Percentiles rank a stretch among this genome's conserved stretches.
Conservation (phyloP, 2,329 filamentous ascomycete species). For the Colletotrichum paranaense region DNA sequence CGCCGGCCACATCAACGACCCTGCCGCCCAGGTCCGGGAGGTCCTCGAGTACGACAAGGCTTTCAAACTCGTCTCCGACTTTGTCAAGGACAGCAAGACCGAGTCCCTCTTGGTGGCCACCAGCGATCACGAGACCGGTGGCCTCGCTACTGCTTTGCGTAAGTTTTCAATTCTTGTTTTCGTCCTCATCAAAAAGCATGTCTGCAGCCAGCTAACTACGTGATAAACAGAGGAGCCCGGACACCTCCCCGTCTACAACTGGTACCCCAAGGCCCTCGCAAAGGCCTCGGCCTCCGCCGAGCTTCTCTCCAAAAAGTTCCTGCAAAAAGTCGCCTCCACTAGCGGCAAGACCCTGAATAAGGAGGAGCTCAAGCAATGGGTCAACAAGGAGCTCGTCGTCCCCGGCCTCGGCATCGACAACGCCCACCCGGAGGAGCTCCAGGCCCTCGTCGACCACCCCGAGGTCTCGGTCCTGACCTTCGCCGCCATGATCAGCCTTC, state of each 20-base stretch:
- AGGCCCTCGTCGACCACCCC: conserved; percentile 69
- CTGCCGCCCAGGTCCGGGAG: conserved; percentile 87
- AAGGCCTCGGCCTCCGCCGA: conserved; percentile 82
- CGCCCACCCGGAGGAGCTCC: conserved; percentile 77
- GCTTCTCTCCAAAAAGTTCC: conserved; percentile 73
- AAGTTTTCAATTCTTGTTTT: conserved; percentile 44
- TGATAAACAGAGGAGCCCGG: conserved; percentile 58
- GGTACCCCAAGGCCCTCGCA: conserved; percentile 85
- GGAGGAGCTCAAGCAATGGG: conserved; percentile 68
- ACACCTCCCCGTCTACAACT: conserved; percentile 70
- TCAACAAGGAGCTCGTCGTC: conserved; percentile 75
- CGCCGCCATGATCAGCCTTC: conserved; percentile 86
- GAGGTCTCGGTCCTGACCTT: conserved; percentile 69
- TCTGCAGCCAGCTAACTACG: conserved; percentile 52
- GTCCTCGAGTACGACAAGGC: conserved; percentile 95
- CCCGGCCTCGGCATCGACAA: conserved; percentile 82
- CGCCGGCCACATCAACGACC: conserved; percentile 87
- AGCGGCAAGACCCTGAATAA: conserved; percentile 44
- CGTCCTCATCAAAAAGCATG: conserved; percentile 37
- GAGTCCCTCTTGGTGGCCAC: conserved; percentile 88
- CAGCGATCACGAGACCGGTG: conserved; percentile 96
- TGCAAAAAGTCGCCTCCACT: conserved; percentile 62
- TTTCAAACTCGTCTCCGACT: conserved; percentile 85
- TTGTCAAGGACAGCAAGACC: conserved; percentile 78
- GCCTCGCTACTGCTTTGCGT: conserved; percentile 84